These are phyloP conservation scores for Suillus subluteus DNA, from an alignment of 768 basidiomycete genomes.

Conservation along the genomic window DNA sequence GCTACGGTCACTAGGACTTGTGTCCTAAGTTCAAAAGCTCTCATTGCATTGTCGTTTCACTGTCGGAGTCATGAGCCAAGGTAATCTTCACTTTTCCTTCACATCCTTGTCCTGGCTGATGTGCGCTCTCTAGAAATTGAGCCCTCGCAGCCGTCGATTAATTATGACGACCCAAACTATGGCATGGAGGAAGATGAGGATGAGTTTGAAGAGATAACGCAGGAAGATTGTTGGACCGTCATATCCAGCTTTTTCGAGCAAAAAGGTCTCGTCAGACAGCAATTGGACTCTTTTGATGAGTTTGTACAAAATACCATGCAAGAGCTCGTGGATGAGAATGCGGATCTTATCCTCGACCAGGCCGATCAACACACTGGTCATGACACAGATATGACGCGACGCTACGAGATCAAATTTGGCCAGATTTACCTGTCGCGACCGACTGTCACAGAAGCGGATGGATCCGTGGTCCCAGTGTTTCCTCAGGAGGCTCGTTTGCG, in stretches of 20 bases:
- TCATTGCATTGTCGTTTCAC: slow-evolving; percentile 9
- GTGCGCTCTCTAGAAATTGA: slow-evolving; percentile 47
- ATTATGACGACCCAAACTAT: slow-evolving; percentile 64
- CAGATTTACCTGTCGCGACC: slow-evolving; percentile 97
- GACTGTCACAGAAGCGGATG: slow-evolving; percentile 94
- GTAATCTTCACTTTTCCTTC: slow-evolving; percentile 26
- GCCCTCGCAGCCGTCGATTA: slow-evolving; percentile 47
- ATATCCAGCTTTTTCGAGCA: slow-evolving; percentile 97
- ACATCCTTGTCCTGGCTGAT: slow-evolving; percentile 37
- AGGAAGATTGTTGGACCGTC: slow-evolving; percentile 94
- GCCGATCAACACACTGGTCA: slow-evolving; percentile 95
- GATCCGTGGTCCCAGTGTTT: slow-evolving; percentile 90
- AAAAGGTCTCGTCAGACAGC: slow-evolving; percentile 96
- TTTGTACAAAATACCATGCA: slow-evolving; percentile 99
- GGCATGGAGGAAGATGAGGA: slow-evolving; percentile 57
- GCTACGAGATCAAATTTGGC: slow-evolving; percentile 96
- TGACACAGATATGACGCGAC: slow-evolving; percentile 78
- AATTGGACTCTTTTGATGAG: slow-evolving; percentile 97
- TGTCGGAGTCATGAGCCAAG: slow-evolving; percentile 33
- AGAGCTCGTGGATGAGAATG: slow-evolving; percentile 95
- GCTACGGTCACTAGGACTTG: too few species aligned
- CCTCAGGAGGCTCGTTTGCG: slow-evolving; percentile 95
- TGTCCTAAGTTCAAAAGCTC: background rate
- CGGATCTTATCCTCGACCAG: slow-evolving; percentile 96
- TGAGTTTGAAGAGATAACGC: slow-evolving; percentile 80